Evolutionary conservation across 2,329 filamentous ascomycete species (phyloP), one percentile per base, ranked within the genome.

Genomic region (Aureobasidium sp.): DNA sequence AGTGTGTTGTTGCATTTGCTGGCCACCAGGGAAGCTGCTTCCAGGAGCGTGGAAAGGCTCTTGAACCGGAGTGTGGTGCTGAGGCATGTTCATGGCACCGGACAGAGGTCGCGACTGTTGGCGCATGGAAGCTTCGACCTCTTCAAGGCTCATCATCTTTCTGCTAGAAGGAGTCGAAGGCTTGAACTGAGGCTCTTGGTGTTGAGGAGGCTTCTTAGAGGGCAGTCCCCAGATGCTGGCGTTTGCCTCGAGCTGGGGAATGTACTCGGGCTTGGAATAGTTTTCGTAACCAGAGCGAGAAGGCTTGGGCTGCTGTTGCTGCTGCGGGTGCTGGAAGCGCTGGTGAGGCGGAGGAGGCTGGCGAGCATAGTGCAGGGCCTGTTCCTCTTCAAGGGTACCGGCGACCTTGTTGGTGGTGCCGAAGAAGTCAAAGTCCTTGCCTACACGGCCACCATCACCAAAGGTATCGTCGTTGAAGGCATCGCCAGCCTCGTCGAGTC

Each of bases 391-490:
- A 68, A 99, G 89, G 37, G 88, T 91, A 76, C 87, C 83, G 27
- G 91, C 83, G 44, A 96, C 89, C 75, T 92, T 86, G 62, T 92
- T 92, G 7, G 94, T 99, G 70, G 90, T 87, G 44, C 92, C 92
- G 66, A 95, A 96, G 76, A 97, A 99, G 74, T 99, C 94, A 70
- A 97, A 97, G 75, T 99, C 93, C 73, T 90, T 95, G 71, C 92
- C 92, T 63, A 94, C 84, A 67, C 81, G 74, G 68, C 77, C 73
- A 37, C 75, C 76, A 61, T 72, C 72, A 63, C 79, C 81, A 62
- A 99, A 99, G 2, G 94, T 99, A 72, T 97, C 94, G 69, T 97
- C 91, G 75, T 99, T 99, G 81, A 97, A 91, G 55, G 84, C 91
- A 79, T 99, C 94, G 70, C 93, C 90, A 25, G 89, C 87, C 73